These are phyloP conservation scores for Peronospora belbahrii DNA, from an alignment of 352 stramenopile species.

Conservation along the genomic window DNA sequence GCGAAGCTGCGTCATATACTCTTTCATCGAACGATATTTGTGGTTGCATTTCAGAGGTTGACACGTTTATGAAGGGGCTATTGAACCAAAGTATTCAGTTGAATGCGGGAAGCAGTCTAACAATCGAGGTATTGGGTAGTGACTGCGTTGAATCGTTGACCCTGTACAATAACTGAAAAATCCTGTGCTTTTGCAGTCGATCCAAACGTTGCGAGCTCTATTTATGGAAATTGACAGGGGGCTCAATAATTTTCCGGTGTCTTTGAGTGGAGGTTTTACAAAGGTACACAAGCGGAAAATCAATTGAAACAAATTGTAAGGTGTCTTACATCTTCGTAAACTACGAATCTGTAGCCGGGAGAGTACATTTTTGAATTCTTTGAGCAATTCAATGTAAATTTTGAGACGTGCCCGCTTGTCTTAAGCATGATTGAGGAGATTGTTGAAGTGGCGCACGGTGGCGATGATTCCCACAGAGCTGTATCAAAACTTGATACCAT, in stretches of 20 bases:
- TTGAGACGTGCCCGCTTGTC: constrained; percentile 81
- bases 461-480: constrained; percentile 51
- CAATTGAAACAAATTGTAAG: neutral
- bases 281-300: constrained; percentile 35
- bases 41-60: constrained; percentile 91
- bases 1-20: constrained; percentile 94
- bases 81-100: constrained; percentile 53
- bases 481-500: constrained; percentile 75
- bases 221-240: constrained; percentile 84
- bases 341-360: too few species aligned
- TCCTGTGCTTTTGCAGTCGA: constrained; percentile 38
- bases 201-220: constrained; percentile 67
- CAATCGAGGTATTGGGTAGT: constrained; percentile 49
- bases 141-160: neutral
- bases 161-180: constrained; percentile 5
- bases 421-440: constrained; percentile 86
- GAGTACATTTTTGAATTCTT: constrained; percentile 90
- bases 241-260: constrained; percentile 68
- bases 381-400: constrained; percentile 85
- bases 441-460: constrained; percentile 71
- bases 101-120: constrained; percentile 41
- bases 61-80: constrained; percentile 72
- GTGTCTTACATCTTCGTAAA: constrained; percentile 3
- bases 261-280: constrained; percentile 63
- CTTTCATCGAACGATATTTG: constrained; percentile 91